Evolutionary conservation across 768 basidiomycete species (phyloP).

Genomic region (Russula vinacea): DNA sequence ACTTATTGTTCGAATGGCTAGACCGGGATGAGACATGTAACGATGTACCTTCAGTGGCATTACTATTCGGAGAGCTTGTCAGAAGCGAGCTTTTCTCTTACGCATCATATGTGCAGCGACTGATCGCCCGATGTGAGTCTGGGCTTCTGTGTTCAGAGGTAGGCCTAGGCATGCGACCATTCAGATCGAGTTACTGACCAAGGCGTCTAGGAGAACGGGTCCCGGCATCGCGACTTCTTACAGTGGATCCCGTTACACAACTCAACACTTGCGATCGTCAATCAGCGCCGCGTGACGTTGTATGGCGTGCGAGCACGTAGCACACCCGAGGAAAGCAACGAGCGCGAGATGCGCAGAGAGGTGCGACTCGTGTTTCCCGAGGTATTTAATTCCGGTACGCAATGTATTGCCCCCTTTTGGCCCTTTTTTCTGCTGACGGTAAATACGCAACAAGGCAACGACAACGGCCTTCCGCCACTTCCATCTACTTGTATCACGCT

Average conservation of each 20-base stretch:
- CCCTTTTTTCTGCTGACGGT: not conserved
- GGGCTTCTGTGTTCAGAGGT: constrained; percentile 58
- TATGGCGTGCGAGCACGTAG: constrained; percentile 67
- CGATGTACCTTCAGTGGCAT: constrained; percentile 58
- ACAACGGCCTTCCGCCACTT: constrained; percentile 19
- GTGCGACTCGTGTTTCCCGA: constrained; percentile 61
- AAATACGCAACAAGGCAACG: not conserved
- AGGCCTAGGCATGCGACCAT: constrained; percentile 25
- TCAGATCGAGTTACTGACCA: not conserved
- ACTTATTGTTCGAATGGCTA: constrained; percentile 78
- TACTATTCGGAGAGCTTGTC: constrained; percentile 70
- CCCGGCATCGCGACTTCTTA: constrained; percentile 68
- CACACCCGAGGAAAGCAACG: constrained; percentile 66
- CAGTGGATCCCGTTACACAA: constrained; percentile 69
- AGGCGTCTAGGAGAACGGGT: constrained; percentile 42
- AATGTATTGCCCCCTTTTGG: not conserved
- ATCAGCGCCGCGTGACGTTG: constrained; percentile 66
- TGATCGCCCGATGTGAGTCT: constrained; percentile 74
- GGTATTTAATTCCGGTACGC: constrained; percentile 45
- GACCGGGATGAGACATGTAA: constrained; percentile 58
- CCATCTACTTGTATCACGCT: constrained; percentile 46
- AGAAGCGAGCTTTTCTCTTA: constrained; percentile 72
- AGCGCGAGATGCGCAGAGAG: constrained; percentile 68
- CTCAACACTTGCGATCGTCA: constrained; percentile 54
- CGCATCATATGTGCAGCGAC: constrained; percentile 67